Evolutionary conservation across 2,329 filamentous ascomycete genomes (phyloP).

Genomic region (Penicillium sp.): DNA sequence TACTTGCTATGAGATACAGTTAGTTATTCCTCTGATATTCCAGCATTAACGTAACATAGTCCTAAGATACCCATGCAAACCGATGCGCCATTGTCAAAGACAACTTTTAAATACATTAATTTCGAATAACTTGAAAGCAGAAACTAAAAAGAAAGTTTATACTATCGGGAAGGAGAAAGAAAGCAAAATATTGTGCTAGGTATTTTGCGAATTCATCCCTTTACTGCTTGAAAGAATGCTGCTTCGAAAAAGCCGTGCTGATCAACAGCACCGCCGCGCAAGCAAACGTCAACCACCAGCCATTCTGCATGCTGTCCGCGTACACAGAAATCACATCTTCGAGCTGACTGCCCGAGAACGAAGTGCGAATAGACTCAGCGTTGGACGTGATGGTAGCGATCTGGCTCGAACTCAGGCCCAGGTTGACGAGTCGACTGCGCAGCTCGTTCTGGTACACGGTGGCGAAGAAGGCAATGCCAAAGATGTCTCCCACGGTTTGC

Average conservation of each 20-base stretch:
- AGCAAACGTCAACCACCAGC: slow-evolving; percentile 7
- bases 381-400: background rate
- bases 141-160: too few species aligned
- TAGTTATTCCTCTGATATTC: too few species aligned
- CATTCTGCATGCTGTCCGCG: background rate
- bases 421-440: background rate
- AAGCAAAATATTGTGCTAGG: too few species aligned
- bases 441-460: slow-evolving; percentile 4
- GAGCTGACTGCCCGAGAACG: background rate
- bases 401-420: background rate
- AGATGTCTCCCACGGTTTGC: slow-evolving; percentile 1
- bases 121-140: too few species aligned
- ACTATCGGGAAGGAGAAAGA: too few species aligned
- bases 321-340: background rate
- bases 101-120: too few species aligned
- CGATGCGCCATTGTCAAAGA: too few species aligned
- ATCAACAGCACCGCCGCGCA: background rate
- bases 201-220: background rate
- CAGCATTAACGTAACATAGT: too few species aligned
- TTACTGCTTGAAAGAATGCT: background rate
- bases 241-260: background rate
- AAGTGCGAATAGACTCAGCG: background rate
- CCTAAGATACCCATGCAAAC: too few species aligned
- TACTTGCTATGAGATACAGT: too few species aligned
- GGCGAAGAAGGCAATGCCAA: slow-evolving; percentile 7